Percentiles rank a stretch among this genome's conserved stretches.
These are phyloP conservation scores for Rhodotorula mucilaginosa DNA, from an alignment of 1,284 basidiomycete species.

Conservation along the genomic window DNA sequence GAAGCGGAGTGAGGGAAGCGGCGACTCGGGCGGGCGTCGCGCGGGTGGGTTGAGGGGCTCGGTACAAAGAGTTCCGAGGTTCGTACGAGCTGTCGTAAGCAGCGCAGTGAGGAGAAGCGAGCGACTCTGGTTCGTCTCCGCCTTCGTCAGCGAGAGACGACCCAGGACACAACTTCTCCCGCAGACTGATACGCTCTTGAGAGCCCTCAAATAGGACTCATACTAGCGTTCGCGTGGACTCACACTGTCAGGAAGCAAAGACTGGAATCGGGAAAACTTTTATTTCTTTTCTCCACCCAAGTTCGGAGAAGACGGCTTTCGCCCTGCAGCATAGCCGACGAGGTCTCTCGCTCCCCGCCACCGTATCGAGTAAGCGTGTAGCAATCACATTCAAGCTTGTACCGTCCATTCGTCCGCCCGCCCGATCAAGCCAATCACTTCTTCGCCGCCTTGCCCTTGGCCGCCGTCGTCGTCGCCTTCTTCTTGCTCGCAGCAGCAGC, in stretches of 20 bases:
- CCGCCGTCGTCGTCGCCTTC: background rate
- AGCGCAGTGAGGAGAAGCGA: background rate
- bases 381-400: no score
- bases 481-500: background rate
- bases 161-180: background rate
- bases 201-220: no score
- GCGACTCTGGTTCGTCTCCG: background rate
- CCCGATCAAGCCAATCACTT: background rate
- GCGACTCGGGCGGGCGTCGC: background rate
- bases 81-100: background rate
- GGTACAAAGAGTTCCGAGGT: no score
- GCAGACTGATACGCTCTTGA: background rate
- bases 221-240: no score
- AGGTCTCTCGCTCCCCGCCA: no score
- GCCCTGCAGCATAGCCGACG: no score
- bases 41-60: background rate
- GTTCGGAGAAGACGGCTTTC: no score
- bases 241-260: no score
- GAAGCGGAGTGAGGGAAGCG: background rate
- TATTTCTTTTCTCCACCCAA: no score
- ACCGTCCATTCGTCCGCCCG: no score
- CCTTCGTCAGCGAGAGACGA: background rate
- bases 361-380: no score
- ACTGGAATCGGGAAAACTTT: no score
- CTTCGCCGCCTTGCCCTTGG: constrained; percentile 20